Evolutionary conservation across 164 flowering plant genomes (phyloP), one percentile per base, ranked within the genome.

Genomic region (Cinnamomum chago): DNA sequence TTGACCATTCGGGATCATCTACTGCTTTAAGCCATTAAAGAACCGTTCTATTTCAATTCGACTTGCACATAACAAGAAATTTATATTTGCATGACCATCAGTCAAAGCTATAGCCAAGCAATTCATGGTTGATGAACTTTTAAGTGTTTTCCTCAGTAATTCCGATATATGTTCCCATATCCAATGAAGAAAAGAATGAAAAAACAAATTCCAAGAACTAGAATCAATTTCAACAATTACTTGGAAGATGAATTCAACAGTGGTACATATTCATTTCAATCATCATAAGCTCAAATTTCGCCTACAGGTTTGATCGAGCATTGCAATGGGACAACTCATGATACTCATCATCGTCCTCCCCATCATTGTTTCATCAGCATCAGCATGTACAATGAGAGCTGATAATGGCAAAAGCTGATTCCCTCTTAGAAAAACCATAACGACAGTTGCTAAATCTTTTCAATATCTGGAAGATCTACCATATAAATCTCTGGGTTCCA

Each of bases 401-500:
- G 47, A 7, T 40, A 40, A 40, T 40, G 11, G 47, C 47, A 40
- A 40, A 40, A 40, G 47, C 47, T 9, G n/a, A 55, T 55, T 55
- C 60, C 60, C 69, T 33, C 47, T 25, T 27, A 5, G 1, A 18
- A 67, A 18, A 67, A 6, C 69, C 6, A 20, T 2, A 3, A 33
- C 1, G 13, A 30, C 15, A 67, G 0, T 15, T 30, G 33, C 15
- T 67, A 35, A 20, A 28, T 28, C 60, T 64, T 64, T n/a, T 24
- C 15, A 14, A 25, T 24, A 52, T 70, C 12, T 14, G 15, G 15
- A 18, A 2, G 35, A 30, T 79, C 83, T 88, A 95, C 97, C 97
- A 88, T 65, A 96, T 89, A 77, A 93, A 93, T 70, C 97, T 89
- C 79, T 92, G 97, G 30, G 79, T 83, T 64, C 98, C 97, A 23